These are phyloP conservation scores for Spinellus fusiger DNA, from an alignment of 192 early-diverging fungal genomes.

Conservation along the genomic window DNA sequence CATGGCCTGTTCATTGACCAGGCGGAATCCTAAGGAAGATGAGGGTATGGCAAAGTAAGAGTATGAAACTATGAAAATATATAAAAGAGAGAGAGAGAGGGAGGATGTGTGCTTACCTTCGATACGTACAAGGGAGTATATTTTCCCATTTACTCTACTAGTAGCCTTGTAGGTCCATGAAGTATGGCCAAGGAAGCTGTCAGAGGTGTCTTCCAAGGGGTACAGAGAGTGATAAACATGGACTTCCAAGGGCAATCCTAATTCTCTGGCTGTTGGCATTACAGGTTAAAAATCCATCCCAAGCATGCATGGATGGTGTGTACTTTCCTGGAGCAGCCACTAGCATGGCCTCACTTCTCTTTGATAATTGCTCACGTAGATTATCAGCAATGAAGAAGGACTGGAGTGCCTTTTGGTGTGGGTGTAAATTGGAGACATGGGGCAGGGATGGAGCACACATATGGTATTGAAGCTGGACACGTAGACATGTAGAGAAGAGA, in stretches of 20 bases:
- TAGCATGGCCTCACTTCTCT: conserved; percentile 49
- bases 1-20: conserved; percentile 75
- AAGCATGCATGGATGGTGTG: not conserved
- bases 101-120: conserved; percentile 52
- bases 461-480: conserved; percentile 66
- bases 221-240: conserved; percentile 20
- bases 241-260: conserved; percentile 5
- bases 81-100: too few relatives aligned
- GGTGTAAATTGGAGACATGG: conserved; percentile 52
- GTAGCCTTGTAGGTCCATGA: conserved; percentile 81
- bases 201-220: not conserved
- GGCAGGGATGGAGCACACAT: conserved; percentile 65
- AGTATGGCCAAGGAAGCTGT: conserved; percentile 13
- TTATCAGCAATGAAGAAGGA: conserved; percentile 79
- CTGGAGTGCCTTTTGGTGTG: conserved; percentile 72
- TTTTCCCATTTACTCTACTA: conserved; percentile 71
- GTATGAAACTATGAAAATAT: not conserved
- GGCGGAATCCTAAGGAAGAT: conserved; percentile 45
- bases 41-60: not conserved
- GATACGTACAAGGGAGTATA: conserved; percentile 74
- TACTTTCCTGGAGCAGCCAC: not conserved
- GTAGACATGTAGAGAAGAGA: not conserved
- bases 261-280: not conserved
- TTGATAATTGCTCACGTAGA: conserved; percentile 69
- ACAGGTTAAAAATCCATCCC: not conserved